Evolutionary conservation across 2,329 filamentous ascomycete genomes (phyloP).

Genomic region (Paracoccidioides lutzii): DNA sequence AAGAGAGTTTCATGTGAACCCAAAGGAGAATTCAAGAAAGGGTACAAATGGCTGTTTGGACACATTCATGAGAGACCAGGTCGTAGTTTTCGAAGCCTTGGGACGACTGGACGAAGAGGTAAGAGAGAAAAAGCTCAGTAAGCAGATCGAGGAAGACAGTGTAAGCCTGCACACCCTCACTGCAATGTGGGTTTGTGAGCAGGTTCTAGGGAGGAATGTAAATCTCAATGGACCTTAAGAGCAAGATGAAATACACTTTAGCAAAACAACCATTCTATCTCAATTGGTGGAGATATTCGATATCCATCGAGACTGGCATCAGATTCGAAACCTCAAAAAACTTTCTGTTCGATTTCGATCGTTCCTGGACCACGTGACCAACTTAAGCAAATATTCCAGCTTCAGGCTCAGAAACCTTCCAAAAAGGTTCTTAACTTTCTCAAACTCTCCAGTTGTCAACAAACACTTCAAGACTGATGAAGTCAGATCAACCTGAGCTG

Average conservation of each 20-base stretch:
- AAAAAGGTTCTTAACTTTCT: no score
- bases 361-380: no score
- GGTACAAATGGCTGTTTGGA: slow-evolving; percentile 35
- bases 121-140: background rate
- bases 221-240: background rate
- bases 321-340: no score
- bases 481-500: background rate
- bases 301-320: no score
- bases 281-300: no score
- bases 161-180: slow-evolving; percentile 30
- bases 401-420: no score
- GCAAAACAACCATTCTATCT: no score
- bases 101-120: slow-evolving; percentile 23
- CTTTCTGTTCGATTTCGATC: no score
- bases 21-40: background rate
- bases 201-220: slow-evolving; percentile 21
- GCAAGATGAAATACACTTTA: background rate
- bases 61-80: slow-evolving; percentile 43
- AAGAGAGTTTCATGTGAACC: slow-evolving; percentile 30
- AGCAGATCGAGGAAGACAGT: slow-evolving; percentile 19
- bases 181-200: slow-evolving; percentile 32
- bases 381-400: background rate
- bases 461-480: background rate
- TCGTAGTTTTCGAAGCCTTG: slow-evolving; percentile 47
- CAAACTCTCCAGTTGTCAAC: background rate